A percentile compares a stretch with the other conserved stretches of the same genome.
These are phyloP conservation scores for Cichorium intybus DNA, from an alignment of 140 eudicot species.

Conservation along the genomic window DNA sequence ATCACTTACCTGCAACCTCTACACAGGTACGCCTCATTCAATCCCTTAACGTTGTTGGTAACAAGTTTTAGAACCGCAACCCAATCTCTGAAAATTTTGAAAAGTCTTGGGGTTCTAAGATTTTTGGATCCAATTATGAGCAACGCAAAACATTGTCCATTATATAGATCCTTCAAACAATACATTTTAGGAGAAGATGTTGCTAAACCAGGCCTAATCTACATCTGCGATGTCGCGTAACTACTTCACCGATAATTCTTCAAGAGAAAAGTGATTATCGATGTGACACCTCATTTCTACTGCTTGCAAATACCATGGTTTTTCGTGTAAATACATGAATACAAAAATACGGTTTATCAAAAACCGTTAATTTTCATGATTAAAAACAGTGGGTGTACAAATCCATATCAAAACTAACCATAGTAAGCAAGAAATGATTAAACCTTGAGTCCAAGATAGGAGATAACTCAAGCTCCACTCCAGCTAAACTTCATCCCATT, in stretches of 20 bases:
- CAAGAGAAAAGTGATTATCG: slow-evolving; percentile 43
- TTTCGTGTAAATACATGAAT: no score
- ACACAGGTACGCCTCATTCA: slow-evolving; percentile 59
- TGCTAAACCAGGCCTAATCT: slow-evolving; percentile 41
- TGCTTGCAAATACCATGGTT: no score
- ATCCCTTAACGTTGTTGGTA: slow-evolving; percentile 24
- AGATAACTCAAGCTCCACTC: no score
- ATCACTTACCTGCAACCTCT: slow-evolving; percentile 61
- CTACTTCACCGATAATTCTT: slow-evolving; percentile 56
- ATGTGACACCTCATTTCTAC: no score
- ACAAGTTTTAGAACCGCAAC: slow-evolving; percentile 44
- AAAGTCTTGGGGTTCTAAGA: slow-evolving; percentile 47
- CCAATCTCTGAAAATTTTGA: slow-evolving; percentile 69
- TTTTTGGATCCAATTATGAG: slow-evolving; percentile 46
- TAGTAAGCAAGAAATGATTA: no score
- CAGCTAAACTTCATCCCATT: no score
- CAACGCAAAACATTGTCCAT: slow-evolving; percentile 59
- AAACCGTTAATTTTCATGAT: no score
- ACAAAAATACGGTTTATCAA: no score
- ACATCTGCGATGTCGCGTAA: slow-evolving; percentile 45
- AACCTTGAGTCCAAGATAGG: no score
- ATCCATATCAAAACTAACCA: no score
- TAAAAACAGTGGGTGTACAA: no score
- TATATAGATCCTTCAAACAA: slow-evolving; percentile 48
- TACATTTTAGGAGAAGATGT: slow-evolving; percentile 35